Conservation (phyloP, 139 green algal genomes). For the Volvox reticuliferus region DNA sequence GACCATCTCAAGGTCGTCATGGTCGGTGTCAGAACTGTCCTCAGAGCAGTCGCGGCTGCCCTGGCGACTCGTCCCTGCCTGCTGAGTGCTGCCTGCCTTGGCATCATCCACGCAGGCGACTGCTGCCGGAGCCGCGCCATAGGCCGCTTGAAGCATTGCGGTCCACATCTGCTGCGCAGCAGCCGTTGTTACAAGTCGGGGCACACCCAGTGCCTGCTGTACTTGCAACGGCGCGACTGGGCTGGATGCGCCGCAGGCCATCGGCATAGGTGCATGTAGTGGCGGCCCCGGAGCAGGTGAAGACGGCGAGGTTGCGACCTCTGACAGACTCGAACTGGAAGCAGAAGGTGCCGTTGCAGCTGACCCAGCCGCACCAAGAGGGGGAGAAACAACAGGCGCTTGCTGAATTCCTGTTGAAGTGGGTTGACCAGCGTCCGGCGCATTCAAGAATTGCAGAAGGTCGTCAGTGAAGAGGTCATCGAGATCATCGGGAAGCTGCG, state of each 20-base stretch:
- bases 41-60: slow-evolving; percentile 16
- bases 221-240: neutral
- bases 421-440: neutral
- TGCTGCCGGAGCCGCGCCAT: neutral
- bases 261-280: neutral
- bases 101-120: slow-evolving; percentile 25
- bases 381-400: neutral
- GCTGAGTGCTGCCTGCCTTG: slow-evolving; percentile 36
- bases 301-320: neutral
- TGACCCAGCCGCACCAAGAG: neutral
- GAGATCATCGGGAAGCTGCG: slow-evolving; percentile 12
- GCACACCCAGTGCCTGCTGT: neutral
- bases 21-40: slow-evolving; percentile 20
- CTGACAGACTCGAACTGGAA: neutral
- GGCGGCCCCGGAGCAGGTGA: neutral
- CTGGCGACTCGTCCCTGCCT: slow-evolving; percentile 16
- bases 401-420: neutral
- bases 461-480: slow-evolving; percentile 31
- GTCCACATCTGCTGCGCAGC: slow-evolving; percentile 32
- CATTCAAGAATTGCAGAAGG: slow-evolving; percentile 33
- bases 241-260: neutral
- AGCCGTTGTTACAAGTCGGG: slow-evolving; percentile 16
- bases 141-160: slow-evolving; percentile 29
- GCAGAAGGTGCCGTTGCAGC: neutral
- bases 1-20: neutral